These are phyloP conservation scores for Phytopythium delawarense DNA, from an alignment of 352 stramenopile genomes.

Conservation along the genomic window DNA sequence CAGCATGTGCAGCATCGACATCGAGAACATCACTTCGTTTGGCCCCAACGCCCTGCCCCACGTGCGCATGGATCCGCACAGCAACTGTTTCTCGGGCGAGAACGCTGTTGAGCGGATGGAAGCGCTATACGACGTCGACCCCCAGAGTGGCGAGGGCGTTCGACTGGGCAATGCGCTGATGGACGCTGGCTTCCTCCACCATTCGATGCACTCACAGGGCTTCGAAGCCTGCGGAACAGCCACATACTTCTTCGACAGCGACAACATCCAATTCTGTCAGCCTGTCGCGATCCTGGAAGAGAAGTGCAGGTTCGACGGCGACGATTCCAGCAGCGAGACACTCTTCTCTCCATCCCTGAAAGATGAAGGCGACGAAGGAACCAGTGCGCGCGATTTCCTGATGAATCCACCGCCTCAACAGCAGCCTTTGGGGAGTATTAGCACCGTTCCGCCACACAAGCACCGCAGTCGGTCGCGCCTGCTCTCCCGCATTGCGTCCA, in stretches of 20 bases:
- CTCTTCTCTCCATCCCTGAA: background rate
- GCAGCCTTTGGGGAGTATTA: background rate
- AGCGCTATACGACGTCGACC: conserved; percentile 21
- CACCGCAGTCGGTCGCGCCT: background rate
- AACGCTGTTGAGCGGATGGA: conserved; percentile 32
- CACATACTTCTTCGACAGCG: conserved; percentile 54
- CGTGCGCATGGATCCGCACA: background rate
- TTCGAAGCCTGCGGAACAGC: conserved; percentile 27
- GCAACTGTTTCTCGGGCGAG: conserved; percentile 30
- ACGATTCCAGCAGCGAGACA: background rate
- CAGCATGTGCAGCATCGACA: background rate
- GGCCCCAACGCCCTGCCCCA: too few relatives aligned
- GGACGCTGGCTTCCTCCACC: conserved; percentile 57
- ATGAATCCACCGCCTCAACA: background rate
- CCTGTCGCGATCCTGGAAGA: conserved; percentile 35
- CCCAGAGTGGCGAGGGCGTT: conserved; percentile 22
- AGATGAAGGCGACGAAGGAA: background rate
- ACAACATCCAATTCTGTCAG: conserved; percentile 37
- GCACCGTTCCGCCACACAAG: background rate
- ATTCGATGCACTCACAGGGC: conserved; percentile 29
- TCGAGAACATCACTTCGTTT: too few relatives aligned
- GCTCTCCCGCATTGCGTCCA: background rate
- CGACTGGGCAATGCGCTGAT: conserved; percentile 53
- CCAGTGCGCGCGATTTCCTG: background rate
- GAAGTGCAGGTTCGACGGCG: background rate